Percentiles rank a stretch among this genome's conserved stretches.
Evolutionary conservation across 1,284 basidiomycete species (phyloP).

Genomic region (Irpex rosettiformis): DNA sequence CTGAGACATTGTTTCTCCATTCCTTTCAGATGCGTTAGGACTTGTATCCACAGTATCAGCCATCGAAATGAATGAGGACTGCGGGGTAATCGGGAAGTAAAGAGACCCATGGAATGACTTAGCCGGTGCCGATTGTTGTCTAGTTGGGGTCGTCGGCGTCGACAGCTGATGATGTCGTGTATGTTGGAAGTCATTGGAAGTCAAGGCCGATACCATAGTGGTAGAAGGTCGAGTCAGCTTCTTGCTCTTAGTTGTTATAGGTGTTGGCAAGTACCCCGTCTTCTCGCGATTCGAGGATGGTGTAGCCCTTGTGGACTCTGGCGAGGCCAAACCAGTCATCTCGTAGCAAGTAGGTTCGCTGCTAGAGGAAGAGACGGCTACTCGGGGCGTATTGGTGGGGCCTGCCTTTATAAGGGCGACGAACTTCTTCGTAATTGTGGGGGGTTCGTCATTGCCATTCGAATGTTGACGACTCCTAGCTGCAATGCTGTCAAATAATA

Average conservation of each 20-base stretch:
- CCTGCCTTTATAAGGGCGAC: too few relatives aligned
- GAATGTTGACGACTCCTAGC: not conserved
- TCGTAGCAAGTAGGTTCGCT: not conserved
- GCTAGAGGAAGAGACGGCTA: constrained; percentile 1
- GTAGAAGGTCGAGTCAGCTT: too few relatives aligned
- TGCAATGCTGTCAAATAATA: not conserved
- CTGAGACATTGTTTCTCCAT: not conserved
- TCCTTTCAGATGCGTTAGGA: not conserved
- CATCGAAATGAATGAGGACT: not conserved
- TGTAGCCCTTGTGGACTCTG: not conserved
- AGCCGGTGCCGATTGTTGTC: not conserved
- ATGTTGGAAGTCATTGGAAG: too few relatives aligned
- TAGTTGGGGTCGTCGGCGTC: not conserved
- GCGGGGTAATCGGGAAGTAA: too few relatives aligned
- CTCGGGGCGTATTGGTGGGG: too few relatives aligned
- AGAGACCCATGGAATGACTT: not conserved
- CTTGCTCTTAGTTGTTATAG: not conserved
- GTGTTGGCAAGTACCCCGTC: not conserved
- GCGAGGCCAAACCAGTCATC: not conserved
- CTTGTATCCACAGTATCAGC: not conserved
- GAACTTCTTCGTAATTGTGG: too few relatives aligned
- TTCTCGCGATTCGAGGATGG: not conserved
- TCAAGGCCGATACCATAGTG: too few relatives aligned
- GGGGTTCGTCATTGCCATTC: not conserved
- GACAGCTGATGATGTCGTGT: not conserved